phyloP scores from a whole-genome alignment of 2,329 filamentous ascomycete species.

The Akanthomyces lecanii region DNA sequence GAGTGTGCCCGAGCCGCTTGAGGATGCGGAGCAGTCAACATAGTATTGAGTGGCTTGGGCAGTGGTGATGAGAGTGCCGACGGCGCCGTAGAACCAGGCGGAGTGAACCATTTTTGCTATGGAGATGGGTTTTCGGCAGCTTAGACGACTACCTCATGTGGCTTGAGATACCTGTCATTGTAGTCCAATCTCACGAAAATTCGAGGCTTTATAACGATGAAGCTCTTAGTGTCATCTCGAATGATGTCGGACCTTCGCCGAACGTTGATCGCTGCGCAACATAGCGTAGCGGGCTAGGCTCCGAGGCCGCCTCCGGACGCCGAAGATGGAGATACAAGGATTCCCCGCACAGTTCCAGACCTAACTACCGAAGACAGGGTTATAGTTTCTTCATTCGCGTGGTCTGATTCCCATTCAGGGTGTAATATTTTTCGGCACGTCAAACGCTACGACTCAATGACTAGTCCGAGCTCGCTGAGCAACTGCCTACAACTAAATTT shows the following conservation, averaged over 20 bases:
- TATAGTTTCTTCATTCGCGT: neutral
- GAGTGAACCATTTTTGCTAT: neutral
- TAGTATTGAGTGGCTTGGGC: slow-evolving; percentile 19
- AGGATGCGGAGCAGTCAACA: slow-evolving; percentile 21
- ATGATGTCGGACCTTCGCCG: too few species aligned
- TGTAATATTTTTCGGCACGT: too few species aligned
- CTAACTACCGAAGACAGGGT: neutral
- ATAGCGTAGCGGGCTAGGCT: neutral
- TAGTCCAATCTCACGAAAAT: too few species aligned
- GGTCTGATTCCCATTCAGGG: neutral
- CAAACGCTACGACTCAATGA: neutral
- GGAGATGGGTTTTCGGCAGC: too few species aligned
- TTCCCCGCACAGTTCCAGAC: neutral
- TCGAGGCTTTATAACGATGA: too few species aligned
- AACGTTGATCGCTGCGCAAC: too few species aligned
- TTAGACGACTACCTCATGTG: too few species aligned
- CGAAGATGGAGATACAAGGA: neutral
- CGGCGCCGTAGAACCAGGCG: neutral
- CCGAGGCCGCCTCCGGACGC: neutral
- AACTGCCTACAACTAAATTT: too few species aligned
- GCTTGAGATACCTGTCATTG: too few species aligned
- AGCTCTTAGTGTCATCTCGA: too few species aligned
- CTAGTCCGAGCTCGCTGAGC: too few species aligned
- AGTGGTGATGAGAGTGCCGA: neutral
- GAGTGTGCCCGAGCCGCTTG: slow-evolving; percentile 19